These are phyloP conservation scores for Gynochthodes officinalis DNA, from an alignment of 257 asterid species.

Conservation along the genomic window DNA sequence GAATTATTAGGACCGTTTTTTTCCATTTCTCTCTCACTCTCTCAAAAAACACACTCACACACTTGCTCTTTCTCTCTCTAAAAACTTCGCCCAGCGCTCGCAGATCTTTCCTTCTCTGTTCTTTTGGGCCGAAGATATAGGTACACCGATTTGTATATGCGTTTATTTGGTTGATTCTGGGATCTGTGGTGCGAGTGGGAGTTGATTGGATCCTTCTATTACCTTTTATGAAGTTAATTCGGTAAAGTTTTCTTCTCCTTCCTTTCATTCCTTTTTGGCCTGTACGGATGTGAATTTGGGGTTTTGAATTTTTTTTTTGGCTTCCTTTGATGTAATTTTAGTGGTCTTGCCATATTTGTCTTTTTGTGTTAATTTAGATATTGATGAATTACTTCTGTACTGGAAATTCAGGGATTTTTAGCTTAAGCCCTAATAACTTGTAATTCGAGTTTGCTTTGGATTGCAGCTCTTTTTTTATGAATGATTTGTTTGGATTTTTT, in stretches of 20 bases:
- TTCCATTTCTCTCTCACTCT: slow-evolving; percentile 19
- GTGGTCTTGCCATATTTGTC: not conserved
- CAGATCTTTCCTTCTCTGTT: slow-evolving; percentile 23
- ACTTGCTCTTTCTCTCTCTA: slow-evolving; percentile 11
- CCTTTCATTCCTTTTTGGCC: not conserved
- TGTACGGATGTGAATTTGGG: not conserved
- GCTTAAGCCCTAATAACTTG: slow-evolving; percentile 1
- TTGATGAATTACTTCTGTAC: not conserved
- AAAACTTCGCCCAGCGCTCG: slow-evolving; percentile 6
- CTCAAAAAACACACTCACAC: slow-evolving; percentile 15
- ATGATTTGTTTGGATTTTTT: not conserved
- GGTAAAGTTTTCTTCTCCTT: slow-evolving; percentile 14
- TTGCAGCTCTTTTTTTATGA: no score
- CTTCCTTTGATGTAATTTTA: not conserved
- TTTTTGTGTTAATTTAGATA: not conserved
- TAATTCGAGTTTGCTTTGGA: not conserved
- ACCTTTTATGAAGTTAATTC: slow-evolving; percentile 20
- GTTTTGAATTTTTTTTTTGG: not conserved
- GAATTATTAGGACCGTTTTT: slow-evolving; percentile 49
- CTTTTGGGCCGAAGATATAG: slow-evolving; percentile 21
- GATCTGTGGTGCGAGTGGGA: slow-evolving; percentile 28
- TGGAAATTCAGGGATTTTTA: not conserved
- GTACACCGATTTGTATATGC: not conserved
- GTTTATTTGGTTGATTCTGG: not conserved
- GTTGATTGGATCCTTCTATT: slow-evolving; percentile 18